Evolutionary conservation across 306 rosid species (phyloP), one percentile per base, ranked within the genome.

Genomic region (Canavalia gladiata): DNA sequence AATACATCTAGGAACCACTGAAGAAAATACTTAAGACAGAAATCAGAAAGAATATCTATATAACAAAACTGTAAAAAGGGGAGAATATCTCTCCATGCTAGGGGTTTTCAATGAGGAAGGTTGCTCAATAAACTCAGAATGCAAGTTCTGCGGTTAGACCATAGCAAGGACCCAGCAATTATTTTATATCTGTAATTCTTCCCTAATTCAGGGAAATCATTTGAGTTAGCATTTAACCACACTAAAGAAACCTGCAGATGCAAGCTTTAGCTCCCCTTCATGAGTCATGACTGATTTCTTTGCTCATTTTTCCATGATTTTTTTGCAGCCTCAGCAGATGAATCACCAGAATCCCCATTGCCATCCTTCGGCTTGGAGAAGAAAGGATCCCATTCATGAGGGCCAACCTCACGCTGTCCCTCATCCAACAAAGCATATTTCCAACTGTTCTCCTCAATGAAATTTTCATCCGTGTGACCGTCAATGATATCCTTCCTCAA

Each of bases 381-480:
- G 96, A 96, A 93, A 51, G 97, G 99, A 87, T 96, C 99, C 98
- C 99, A 96, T 85, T 89, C 98, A 83, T 93, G 99, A 66, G 97
- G 87, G 50, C 99, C 98, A 4, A 93, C 98, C 86, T 88, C 89
- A 2, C 90, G 98, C 81, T 90, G 97, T 28, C 99, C 94, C 62
- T 89, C 93, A 60, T 93, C 98, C 90, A 96, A 87, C 87, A 96
- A 83, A 7, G 87, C 97, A 79, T 92, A 93, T 87, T 96, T 96
- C 99, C 99, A 96, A 87, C 97, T 93, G 78, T 90, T 93, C 85
- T 96, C 99, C 81, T 96, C 98, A 25, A 96, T 93, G 72, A 96
- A 96, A 88, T 92, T 78, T 0, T 92, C 91, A 65, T 92, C 89
- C 0, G 84, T 84, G 55, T 12, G 89, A 41, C 97, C 97, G 30